Conservation (phyloP, 1,284 basidiomycete genomes). For the Trametes versicolor region DNA sequence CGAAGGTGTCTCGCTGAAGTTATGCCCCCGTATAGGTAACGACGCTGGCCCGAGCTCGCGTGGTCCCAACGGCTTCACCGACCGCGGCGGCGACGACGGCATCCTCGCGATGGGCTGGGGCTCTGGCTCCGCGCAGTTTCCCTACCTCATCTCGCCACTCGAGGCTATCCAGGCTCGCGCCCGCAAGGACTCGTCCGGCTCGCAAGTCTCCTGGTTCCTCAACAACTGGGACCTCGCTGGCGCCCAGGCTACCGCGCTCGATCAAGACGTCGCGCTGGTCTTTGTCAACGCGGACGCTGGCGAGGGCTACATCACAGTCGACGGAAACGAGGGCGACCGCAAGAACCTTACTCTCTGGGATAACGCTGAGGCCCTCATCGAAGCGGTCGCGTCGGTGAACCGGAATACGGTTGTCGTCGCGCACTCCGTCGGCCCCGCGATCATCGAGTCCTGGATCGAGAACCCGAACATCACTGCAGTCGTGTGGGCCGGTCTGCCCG, state of each 20-base stretch:
- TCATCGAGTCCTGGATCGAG: slow-evolving; percentile 82
- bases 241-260: slow-evolving; percentile 59
- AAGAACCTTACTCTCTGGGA: slow-evolving; percentile 87
- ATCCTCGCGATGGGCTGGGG: slow-evolving; percentile 89
- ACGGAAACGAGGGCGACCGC: slow-evolving; percentile 80
- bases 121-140: slow-evolving; percentile 60
- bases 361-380: slow-evolving; percentile 72
- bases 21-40: slow-evolving; percentile 18
- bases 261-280: slow-evolving; percentile 74
- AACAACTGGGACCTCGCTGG: slow-evolving; percentile 70
- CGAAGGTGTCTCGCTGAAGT: background rate
- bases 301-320: slow-evolving; percentile 80
- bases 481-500: slow-evolving; percentile 73
- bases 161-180: slow-evolving; percentile 77
- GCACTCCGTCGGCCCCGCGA: slow-evolving; percentile 80
- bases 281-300: slow-evolving; percentile 82
- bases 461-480: slow-evolving; percentile 79
- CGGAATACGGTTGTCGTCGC: slow-evolving; percentile 87
- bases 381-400: slow-evolving; percentile 67
- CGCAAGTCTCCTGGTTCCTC: slow-evolving; percentile 68
- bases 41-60: slow-evolving; percentile 75
- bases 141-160: slow-evolving; percentile 71
- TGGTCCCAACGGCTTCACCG: slow-evolving; percentile 80
- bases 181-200: slow-evolving; percentile 60
- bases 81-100: slow-evolving; percentile 72